These are phyloP conservation scores for Glonium stellatum DNA, from an alignment of 495 filamentous ascomycete genomes.

Conservation along the genomic window DNA sequence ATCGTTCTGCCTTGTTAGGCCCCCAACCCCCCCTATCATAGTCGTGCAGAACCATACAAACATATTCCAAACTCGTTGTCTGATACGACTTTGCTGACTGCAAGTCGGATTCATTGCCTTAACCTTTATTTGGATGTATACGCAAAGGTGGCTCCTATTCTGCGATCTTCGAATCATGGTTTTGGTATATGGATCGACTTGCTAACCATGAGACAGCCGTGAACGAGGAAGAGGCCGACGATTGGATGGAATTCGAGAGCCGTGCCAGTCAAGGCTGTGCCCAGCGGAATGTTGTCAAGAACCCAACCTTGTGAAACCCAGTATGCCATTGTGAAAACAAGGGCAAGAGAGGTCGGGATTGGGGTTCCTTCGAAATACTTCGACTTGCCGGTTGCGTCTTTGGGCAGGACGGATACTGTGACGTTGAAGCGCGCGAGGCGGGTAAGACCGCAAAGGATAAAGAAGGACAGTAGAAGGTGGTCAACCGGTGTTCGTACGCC, in stretches of 20 bases:
- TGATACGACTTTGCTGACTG: no score
- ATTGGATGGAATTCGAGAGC: conserved; percentile 81
- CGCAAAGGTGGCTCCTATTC: neutral
- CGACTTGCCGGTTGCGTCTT: conserved; percentile 84
- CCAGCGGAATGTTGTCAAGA: conserved; percentile 65
- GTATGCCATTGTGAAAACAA: conserved; percentile 80
- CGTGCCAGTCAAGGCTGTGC: conserved; percentile 57
- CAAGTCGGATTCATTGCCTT: no score
- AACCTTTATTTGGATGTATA: neutral
- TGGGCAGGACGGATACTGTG: conserved; percentile 77
- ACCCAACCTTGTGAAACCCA: conserved; percentile 80
- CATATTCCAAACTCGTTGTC: no score
- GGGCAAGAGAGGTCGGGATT: conserved; percentile 78
- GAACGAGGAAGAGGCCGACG: conserved; percentile 68
- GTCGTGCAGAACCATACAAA: no score
- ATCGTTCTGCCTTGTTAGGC: no score
- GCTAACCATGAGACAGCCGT: conserved; percentile 89
- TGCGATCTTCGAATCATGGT: conserved; percentile 45
- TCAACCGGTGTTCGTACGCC: conserved; percentile 82
- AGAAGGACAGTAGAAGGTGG: conserved; percentile 76
- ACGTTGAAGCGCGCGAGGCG: conserved; percentile 96
- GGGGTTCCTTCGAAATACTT: conserved; percentile 95
- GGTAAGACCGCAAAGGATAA: conserved; percentile 91
- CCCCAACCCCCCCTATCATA: no score
- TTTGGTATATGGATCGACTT: conserved; percentile 96